Base-by-base conservation (phyloP, 2,329 filamentous ascomycete genomes). In the Ceratocystis cacaofunesta region DNA sequence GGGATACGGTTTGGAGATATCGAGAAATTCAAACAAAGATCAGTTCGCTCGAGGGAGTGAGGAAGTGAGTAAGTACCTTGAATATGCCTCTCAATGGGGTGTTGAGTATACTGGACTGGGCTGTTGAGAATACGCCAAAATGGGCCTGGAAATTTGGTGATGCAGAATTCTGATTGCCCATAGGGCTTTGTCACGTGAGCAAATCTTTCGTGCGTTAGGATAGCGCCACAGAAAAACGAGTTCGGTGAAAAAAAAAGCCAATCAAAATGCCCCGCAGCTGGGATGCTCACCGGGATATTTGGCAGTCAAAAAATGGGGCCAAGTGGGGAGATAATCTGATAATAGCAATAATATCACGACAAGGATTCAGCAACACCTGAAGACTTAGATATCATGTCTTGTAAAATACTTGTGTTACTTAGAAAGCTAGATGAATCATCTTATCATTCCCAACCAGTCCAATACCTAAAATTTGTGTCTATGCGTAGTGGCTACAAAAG, bases 1-100 rank as follows among this genome's bases (percentile, higher is more conserved):
- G 58, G 32, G 62, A 65, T 50, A 55, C 19, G 25, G 46, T 58
- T 32, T 36, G 19, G 22, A 43, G 6, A 55, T 25, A 41, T 60
- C 46, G 25, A 28, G 43, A 63, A 62, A 57, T 28, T 41, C 63
- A 64, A 22, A 44, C 52, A 64, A 63, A 67, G 62, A 66, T 65
- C 30, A 32, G 63, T 63, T 66, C 50, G 67, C 67, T 50, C 65
- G 58, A 66, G 65, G 67, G 36, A 41, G 36, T 41, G 36, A 41
- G 36, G 68, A 68, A 62, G 50, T 68, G 60, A 36, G 57, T 30
- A 68, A 69, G 62, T 75, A 77, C 76, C 76, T 76, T 78, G 75
- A 75, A 75, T 74, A 74, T 73, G 72, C 72, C 70, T 75, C 70
- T 71, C 70, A 70, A 71, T 72, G 74, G 72, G 71, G 72, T 73